Percentiles rank a stretch among this genome's conserved stretches.
Conservation (phyloP, 2,329 filamentous ascomycete genomes). For the Coniosporium tulheliwenetii region DNA sequence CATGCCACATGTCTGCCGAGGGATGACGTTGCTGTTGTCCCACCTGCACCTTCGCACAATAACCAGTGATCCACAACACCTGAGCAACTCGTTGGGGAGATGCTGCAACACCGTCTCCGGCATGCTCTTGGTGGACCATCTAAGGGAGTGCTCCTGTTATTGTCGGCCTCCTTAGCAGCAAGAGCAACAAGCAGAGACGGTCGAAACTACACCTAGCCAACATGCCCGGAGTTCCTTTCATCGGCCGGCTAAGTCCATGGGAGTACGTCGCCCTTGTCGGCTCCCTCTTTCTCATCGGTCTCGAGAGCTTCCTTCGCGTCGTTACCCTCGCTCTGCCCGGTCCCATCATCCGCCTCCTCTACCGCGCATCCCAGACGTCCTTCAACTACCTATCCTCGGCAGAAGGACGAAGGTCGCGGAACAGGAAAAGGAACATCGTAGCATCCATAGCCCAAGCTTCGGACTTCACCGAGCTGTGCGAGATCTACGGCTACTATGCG, state of each 20-base stretch:
- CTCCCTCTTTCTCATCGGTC: conserved; percentile 66
- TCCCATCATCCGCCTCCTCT: conserved; percentile 68
- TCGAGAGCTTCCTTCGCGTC: conserved; percentile 71
- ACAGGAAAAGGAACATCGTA: conserved; percentile 55
- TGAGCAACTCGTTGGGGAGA: no score
- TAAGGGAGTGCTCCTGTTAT: no score
- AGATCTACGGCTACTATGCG: conserved; percentile 76
- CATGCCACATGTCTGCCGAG: no score
- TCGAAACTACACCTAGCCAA: no score
- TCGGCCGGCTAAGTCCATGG: conserved; percentile 42
- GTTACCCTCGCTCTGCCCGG: conserved; percentile 77
- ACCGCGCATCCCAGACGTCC: conserved; percentile 62
- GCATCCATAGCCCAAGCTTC: conserved; percentile 69
- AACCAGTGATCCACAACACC: no score
- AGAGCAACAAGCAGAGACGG: no score
- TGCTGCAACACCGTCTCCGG: no score
- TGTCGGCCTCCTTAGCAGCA: no score
- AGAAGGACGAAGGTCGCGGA: conserved; percentile 50
- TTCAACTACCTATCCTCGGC: conserved; percentile 68
- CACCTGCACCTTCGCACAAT: no score
- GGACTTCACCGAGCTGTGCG: conserved; percentile 91
- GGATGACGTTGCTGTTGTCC: no score
- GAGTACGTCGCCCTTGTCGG: conserved; percentile 80
- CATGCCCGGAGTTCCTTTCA: conserved; percentile 45
- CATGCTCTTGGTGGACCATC: no score